phyloP scores from a whole-genome alignment of 495 filamentous ascomycete genomes.

The Alectoria sarmentosa region DNA sequence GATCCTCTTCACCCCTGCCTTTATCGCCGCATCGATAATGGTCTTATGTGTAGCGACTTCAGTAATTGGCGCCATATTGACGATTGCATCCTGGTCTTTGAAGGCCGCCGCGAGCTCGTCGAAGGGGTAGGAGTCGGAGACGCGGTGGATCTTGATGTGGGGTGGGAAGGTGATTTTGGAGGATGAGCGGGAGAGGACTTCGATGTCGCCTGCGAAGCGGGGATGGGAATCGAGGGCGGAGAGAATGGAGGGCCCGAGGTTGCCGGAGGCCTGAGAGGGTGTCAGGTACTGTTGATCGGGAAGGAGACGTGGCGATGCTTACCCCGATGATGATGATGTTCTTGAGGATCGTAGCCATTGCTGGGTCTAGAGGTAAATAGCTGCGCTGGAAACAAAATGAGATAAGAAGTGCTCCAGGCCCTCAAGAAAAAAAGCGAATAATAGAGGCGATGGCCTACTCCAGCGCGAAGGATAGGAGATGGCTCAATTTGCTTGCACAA shows the following conservation, averaged over 20 bases:
- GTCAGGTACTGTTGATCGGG: slow-evolving; percentile 9
- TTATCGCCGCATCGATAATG: slow-evolving; percentile 46
- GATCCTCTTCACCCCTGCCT: slow-evolving; percentile 47
- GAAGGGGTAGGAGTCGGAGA: slow-evolving; percentile 60
- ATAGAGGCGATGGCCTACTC: not conserved
- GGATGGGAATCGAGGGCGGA: slow-evolving; percentile 27
- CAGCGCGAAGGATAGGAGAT: not conserved
- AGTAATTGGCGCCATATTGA: slow-evolving; percentile 31
- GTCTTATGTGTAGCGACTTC: slow-evolving; percentile 32
- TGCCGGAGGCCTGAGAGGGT: slow-evolving; percentile 32
- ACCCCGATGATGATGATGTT: slow-evolving; percentile 32
- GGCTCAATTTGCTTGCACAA: not conserved
- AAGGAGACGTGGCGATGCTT: slow-evolving; percentile 5
- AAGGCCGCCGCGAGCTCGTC: slow-evolving; percentile 39
- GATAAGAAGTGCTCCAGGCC: not conserved
- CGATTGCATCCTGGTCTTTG: slow-evolving; percentile 42
- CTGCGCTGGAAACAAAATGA: not conserved
- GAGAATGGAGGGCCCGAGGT: slow-evolving; percentile 36
- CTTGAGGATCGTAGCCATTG: slow-evolving; percentile 21
- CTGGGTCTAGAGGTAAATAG: not conserved
- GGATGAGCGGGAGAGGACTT: slow-evolving; percentile 37
- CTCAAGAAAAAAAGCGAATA: not conserved
- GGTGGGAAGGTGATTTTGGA: slow-evolving; percentile 36
- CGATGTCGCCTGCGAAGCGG: slow-evolving; percentile 51
- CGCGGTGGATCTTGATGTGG: slow-evolving; percentile 42